Conservation (phyloP, 495 filamentous ascomycete genomes). For the Polyplosphaeria fusca region DNA sequence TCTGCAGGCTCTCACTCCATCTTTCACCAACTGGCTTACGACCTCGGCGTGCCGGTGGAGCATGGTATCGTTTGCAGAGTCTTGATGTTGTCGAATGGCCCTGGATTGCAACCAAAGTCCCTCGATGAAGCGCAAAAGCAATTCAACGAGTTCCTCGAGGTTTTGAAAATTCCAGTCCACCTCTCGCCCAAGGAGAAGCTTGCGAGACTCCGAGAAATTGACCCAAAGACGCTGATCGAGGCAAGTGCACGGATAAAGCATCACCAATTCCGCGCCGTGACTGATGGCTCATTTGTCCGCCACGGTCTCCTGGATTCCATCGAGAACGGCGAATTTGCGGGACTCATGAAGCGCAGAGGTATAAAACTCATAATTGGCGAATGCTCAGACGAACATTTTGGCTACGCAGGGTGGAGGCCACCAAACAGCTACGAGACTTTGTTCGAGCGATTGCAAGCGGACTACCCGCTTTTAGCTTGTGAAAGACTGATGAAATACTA, state of each 20-base stretch:
- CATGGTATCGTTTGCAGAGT: conserved; percentile 46
- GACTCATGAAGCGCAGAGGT: conserved; percentile 43
- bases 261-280: conserved; percentile 55
- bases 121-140: conserved; percentile 50
- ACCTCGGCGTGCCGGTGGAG: conserved; percentile 47
- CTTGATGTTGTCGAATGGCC: conserved; percentile 57
- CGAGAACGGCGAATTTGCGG: conserved; percentile 50
- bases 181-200: conserved; percentile 48
- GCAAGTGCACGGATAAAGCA: conserved; percentile 42
- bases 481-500: conserved; percentile 46
- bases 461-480: conserved; percentile 50
- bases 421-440: conserved; percentile 37
- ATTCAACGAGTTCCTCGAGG: conserved; percentile 54
- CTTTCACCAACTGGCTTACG: conserved; percentile 58
- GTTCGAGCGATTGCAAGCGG: conserved; percentile 49
- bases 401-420: conserved; percentile 49
- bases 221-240: conserved; percentile 43
- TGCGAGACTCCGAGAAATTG: conserved; percentile 44
- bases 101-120: conserved; percentile 53
- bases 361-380: conserved; percentile 55
- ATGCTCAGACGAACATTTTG: conserved; percentile 52
- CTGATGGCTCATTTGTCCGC: conserved; percentile 51
- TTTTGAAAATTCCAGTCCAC: conserved; percentile 46
- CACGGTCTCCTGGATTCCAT: conserved; percentile 47
- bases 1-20: conserved; percentile 42